Base-by-base conservation (phyloP, 495 filamentous ascomycete genomes). In the Pyrenopolyporus hunteri region DNA sequence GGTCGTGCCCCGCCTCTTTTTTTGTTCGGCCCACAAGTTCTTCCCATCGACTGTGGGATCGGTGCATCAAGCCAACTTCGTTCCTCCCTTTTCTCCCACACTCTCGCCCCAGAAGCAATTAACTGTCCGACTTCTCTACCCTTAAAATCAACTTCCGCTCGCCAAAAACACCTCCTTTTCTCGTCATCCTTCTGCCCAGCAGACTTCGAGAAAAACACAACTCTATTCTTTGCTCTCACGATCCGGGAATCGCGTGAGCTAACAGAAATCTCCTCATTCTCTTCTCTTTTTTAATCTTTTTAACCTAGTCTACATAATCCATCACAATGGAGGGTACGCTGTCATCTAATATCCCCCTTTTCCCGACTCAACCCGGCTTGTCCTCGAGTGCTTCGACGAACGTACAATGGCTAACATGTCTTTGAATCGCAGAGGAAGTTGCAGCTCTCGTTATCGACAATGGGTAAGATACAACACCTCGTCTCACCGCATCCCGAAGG, bases 361-460 rank as follows among this genome's bases (percentile, higher is more conserved):
- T 51, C 26, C 44, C 57, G 28, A 53, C 29, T 33, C 63, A 10
- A 42, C 7, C 3, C 26, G 17, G 25, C 31, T 36, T 49, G 20
- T 25, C 20, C 20, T 47, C 8, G 20, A 63, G 23, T 16, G 43
- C 56, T 35, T 22, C 29, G 43, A 56, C 20, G 20, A 46, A 46
- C 23, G 44, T 55, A 46, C 63, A 63, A 54, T 66, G 54, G 67
- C 89, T 93, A 79, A 93, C 74, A 57, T 69, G 45, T 57, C 66
- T 76, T 67, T 66, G 53, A 57, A 58, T 51, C 83, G 80, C 76
- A 98, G 94, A 98, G 84, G 94, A 98, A 89, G 94, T 98, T 82
- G 94, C 94, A 80, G 94, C 94, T 80, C 93, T 98, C 91, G 94
- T 98, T 81, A 98, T 98, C 81, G 94, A 98, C 92, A 98, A 98